These are phyloP conservation scores for Acer yangbiense DNA, from an alignment of 345 rosid genomes.

Conservation along the genomic window DNA sequence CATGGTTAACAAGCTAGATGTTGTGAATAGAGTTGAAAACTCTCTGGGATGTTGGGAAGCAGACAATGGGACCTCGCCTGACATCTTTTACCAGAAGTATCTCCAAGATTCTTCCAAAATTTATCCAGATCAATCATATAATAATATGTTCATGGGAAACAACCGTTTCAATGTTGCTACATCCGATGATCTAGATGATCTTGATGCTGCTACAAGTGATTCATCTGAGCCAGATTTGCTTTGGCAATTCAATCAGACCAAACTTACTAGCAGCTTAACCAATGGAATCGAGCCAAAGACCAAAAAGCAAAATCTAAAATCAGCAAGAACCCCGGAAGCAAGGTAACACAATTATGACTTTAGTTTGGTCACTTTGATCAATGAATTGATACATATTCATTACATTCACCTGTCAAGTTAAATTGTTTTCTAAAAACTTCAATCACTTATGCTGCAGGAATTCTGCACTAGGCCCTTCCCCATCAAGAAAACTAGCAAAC, in stretches of 20 bases:
- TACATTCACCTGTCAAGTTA: background rate
- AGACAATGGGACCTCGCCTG: conserved; percentile 47
- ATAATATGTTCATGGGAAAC: conserved; percentile 58
- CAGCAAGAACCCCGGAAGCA: conserved; percentile 47
- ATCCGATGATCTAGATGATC: conserved; percentile 61
- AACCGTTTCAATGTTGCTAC: conserved; percentile 38
- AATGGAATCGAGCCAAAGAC: conserved; percentile 49
- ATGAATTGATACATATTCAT: too few relatives aligned
- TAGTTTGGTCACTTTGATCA: background rate
- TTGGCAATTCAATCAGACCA: conserved; percentile 87
- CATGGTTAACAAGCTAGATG: conserved; percentile 91
- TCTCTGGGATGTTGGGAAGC: conserved; percentile 63
- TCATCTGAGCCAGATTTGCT: conserved; percentile 88
- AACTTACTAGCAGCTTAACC: conserved; percentile 45
- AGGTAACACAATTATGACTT: conserved; percentile 32
- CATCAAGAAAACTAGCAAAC: conserved; percentile 57
- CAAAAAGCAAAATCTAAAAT: conserved; percentile 56
- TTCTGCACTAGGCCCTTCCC: conserved; percentile 59
- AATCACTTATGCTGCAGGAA: conserved; percentile 45
- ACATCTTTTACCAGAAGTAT: conserved; percentile 65
- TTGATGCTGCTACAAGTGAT: conserved; percentile 90
- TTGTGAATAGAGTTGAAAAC: conserved; percentile 36
- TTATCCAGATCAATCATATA: conserved; percentile 68
- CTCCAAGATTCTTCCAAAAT: conserved; percentile 68
- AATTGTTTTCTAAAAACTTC: background rate